Evolutionary conservation across 208 protist genomes (phyloP), one percentile per base, ranked within the genome.

Genomic region (Crithidia expoeki): DNA sequence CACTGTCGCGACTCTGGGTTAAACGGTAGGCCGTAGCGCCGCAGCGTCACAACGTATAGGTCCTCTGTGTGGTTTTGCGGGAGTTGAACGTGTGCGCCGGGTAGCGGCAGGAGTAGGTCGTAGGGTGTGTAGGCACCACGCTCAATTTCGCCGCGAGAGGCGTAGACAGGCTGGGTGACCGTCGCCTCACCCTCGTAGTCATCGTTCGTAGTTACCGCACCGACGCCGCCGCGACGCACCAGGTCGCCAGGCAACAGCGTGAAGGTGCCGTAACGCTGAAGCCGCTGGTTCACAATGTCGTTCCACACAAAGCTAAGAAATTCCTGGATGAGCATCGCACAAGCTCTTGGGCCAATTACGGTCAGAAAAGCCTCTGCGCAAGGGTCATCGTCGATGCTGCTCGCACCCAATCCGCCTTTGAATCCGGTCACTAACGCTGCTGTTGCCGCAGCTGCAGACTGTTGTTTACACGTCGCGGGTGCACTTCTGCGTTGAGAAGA

Each of bases 271-370:
- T 94, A 93, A 12, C 89, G 87, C 57, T 93, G 87, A 19, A 96
- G 59, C 4, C 92, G 85, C 71, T 96, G 92, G 60, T 93, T 94
- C 9, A 90, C 85, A 66, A 96, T 79, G 56, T 93, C 87, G 63
- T 96, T 96, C 89, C 92, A 96, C 30, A 96, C 72, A 79, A 94
- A 96, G 58, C 81, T 64, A 14, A 94, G 64, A 56, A 96, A 96
- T 61, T 96, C 89, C 56, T 94, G 87, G 6, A 96, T 76, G 25
- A 94, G 69, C 75, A 93, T 86, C 28, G 62, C 76, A 74, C 86
- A 94, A 12, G 81, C 83, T 28, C 80, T 74, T 4, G 88, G 87
- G 17, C 92, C 92, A 52, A 94, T 79, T 0, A 94, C 84, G 46
- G 84, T 77, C 33, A 92, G 56, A 78, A 96, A 96, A 25, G 92